Conservation (phyloP, 345 rosid genomes). For the Camelina sativa region DNA sequence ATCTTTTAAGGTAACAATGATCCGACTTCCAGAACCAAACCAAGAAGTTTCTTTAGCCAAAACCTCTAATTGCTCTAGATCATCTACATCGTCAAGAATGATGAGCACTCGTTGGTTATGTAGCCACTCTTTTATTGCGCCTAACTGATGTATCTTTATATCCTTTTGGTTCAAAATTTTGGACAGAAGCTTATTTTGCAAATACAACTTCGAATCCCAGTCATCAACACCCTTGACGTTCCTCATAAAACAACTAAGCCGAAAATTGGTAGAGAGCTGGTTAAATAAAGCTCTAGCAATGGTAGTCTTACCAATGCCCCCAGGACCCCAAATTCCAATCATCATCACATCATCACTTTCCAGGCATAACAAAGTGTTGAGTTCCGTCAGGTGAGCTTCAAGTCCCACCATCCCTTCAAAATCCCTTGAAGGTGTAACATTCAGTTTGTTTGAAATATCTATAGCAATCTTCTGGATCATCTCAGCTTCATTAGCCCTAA, state of each 20-base stretch:
- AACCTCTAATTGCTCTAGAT: too few species aligned
- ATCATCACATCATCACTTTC: neutral
- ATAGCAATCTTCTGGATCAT: constrained; percentile 18
- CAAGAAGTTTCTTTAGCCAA: too few species aligned
- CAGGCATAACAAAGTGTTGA: neutral
- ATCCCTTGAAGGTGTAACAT: neutral
- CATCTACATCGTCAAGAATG: too few species aligned
- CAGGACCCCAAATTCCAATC: constrained; percentile 23
- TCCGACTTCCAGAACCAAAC: too few species aligned
- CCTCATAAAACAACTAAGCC: neutral
- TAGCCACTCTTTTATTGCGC: too few species aligned
- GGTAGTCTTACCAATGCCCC: constrained; percentile 18
- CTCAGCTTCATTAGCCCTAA: constrained; percentile 16
- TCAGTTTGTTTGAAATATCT: constrained; percentile 20
- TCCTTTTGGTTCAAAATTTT: too few species aligned
- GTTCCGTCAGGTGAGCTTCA: neutral
- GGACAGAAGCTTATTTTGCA: neutral
- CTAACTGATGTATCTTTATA: too few species aligned
- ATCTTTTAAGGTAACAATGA: too few species aligned
- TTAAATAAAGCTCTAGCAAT: constrained; percentile 2
- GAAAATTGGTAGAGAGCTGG: neutral
- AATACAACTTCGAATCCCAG: neutral
- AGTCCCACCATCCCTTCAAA: constrained; percentile 10
- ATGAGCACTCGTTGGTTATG: too few species aligned
- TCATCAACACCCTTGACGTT: neutral